Conservation (phyloP, 345 rosid species). For the thale cress (Arabidopsis thaliana) region DNA sequence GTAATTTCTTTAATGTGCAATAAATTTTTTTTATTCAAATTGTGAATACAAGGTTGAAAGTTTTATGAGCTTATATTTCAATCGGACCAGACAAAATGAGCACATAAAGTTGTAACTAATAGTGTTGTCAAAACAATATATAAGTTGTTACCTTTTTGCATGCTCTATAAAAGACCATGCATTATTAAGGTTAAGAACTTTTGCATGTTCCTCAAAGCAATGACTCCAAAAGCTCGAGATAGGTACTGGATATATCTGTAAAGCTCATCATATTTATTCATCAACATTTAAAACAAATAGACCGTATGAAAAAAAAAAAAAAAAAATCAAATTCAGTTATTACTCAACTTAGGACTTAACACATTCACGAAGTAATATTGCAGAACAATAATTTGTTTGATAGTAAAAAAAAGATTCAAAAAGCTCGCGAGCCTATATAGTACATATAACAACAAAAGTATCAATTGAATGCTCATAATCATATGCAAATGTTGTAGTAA, state of each 20-base stretch:
- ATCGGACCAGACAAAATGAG: constrained; percentile 13
- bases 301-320: neutral
- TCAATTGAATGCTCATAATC: constrained; percentile 28
- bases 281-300: neutral
- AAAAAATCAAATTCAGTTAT: too few relatives aligned
- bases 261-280: constrained; percentile 11
- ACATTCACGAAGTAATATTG: neutral
- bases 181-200: constrained; percentile 30
- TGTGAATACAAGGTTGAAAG: neutral
- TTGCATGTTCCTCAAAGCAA: constrained; percentile 33
- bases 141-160: constrained; percentile 28
- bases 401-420: constrained; percentile 8
- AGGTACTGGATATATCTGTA: neutral
- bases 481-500: constrained; percentile 36
- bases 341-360: too few relatives aligned
- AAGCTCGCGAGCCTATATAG: neutral
- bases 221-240: constrained; percentile 23
- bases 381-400: neutral
- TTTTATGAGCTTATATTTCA: neutral
- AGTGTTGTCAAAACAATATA: constrained; percentile 18
- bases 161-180: constrained; percentile 31
- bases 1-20: too few relatives aligned
- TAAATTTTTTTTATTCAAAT: too few relatives aligned
- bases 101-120: constrained; percentile 27
- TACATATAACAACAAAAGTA: constrained; percentile 23